These are phyloP conservation scores for Meyerozyma carpophila DNA, from an alignment of 1,139 yeast genomes.

Conservation along the genomic window DNA sequence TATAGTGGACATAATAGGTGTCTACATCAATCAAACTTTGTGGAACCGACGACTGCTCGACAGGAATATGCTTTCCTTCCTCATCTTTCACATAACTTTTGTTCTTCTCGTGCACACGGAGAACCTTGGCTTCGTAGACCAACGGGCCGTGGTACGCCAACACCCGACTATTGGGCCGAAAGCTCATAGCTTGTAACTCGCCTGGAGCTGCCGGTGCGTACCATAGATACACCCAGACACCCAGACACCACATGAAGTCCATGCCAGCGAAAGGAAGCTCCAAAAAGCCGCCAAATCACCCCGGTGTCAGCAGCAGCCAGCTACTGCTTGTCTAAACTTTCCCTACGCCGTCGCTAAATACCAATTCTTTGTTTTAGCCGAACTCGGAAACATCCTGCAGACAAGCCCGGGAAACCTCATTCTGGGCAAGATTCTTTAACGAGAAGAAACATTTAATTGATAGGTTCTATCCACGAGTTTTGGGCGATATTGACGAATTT, in stretches of 20 bases:
- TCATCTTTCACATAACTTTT: constrained; percentile 33
- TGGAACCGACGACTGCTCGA: constrained; percentile 40
- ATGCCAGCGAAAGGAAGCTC: neutral
- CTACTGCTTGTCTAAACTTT: neutral
- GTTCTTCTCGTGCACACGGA: constrained; percentile 57
- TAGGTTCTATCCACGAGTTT: neutral
- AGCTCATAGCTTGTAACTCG: neutral
- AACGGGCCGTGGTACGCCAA: constrained; percentile 90
- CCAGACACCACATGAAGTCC: neutral
- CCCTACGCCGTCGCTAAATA: no score
- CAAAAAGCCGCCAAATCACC: no score
- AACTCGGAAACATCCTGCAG: neutral
- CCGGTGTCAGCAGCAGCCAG: no score
- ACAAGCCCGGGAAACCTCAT: neutral
- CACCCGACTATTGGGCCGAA: constrained; percentile 41
- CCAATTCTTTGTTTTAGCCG: neutral
- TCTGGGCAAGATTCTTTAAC: neutral
- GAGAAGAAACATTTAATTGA: neutral
- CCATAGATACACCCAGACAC: neutral
- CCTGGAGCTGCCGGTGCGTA: neutral
- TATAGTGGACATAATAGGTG: constrained; percentile 76
- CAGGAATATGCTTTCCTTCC: constrained; percentile 32
- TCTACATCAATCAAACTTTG: constrained; percentile 29
- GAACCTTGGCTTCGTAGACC: constrained; percentile 80
- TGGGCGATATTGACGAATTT: neutral